phyloP scores from a whole-genome alignment of 768 basidiomycete species.

The Fomitopsis serialis region DNA sequence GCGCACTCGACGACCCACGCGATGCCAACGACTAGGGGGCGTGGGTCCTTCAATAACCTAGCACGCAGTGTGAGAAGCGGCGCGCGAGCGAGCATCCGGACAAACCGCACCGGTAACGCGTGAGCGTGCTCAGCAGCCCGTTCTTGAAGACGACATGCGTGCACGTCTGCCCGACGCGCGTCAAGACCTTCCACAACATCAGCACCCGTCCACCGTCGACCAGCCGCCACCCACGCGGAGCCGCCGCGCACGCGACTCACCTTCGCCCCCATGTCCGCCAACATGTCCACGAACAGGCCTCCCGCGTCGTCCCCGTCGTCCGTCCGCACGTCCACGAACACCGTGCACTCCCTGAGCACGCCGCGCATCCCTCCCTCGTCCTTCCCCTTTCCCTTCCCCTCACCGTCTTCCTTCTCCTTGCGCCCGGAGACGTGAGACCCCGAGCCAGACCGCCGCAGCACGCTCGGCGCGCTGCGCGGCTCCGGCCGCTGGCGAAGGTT shows the following conservation, averaged over 20 bases:
- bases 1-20: constrained; percentile 88
- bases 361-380: constrained; percentile 29
- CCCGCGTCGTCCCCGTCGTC: constrained; percentile 78
- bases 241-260: constrained; percentile 43
- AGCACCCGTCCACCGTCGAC: neutral
- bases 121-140: constrained; percentile 68
- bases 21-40: constrained; percentile 76
- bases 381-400: constrained; percentile 22
- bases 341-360: constrained; percentile 65
- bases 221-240: no score
- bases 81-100: no score
- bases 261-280: constrained; percentile 74
- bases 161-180: constrained; percentile 63
- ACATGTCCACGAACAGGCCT: constrained; percentile 77
- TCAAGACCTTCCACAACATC: constrained; percentile 40
- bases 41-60: constrained; percentile 59
- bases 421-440: constrained; percentile 2
- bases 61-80: no score
- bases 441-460: constrained; percentile 7
- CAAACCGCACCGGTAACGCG: constrained; percentile 55
- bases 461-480: constrained; percentile 10
- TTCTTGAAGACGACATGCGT: constrained; percentile 88
- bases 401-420: constrained; percentile 11
- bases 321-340: constrained; percentile 80
- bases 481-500: neutral